Evolutionary conservation across 2,329 filamentous ascomycete species (phyloP).

Genomic region (Clarireedia homoeocarpa): DNA sequence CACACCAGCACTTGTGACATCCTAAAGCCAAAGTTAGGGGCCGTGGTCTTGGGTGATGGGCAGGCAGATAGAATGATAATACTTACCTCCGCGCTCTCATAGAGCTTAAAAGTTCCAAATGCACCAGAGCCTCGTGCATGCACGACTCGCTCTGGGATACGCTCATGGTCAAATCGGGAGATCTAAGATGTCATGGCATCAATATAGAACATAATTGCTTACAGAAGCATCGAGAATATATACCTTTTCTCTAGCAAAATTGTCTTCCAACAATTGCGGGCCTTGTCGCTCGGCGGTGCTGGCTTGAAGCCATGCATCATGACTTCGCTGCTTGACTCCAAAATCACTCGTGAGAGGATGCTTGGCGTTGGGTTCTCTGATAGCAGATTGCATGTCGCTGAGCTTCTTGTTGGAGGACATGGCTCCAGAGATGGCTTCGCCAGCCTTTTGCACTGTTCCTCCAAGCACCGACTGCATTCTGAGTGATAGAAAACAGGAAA

Average conservation of each 20-base stretch:
- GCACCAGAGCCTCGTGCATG: slow-evolving; percentile 51
- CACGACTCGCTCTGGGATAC: slow-evolving; percentile 54
- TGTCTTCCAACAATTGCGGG: slow-evolving; percentile 63
- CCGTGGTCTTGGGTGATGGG: background rate
- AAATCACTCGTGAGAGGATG: slow-evolving; percentile 66
- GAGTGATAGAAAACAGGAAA: background rate
- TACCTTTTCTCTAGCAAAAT: slow-evolving; percentile 66
- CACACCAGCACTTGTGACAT: slow-evolving; percentile 52
- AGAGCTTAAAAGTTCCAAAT: slow-evolving; percentile 59
- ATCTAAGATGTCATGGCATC: too few relatives aligned
- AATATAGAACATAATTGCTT: too few relatives aligned
- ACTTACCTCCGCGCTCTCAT: slow-evolving; percentile 46
- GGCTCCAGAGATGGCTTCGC: slow-evolving; percentile 16
- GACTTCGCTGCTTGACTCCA: slow-evolving; percentile 64
- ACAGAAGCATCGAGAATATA: too few relatives aligned
- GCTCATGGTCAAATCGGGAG: slow-evolving; percentile 59
- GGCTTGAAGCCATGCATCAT: slow-evolving; percentile 70
- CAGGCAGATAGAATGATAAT: background rate
- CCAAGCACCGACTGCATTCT: slow-evolving; percentile 7
- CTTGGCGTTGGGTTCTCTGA: slow-evolving; percentile 48
- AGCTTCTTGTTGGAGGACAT: slow-evolving; percentile 25
- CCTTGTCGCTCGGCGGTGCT: slow-evolving; percentile 55
- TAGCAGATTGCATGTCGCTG: slow-evolving; percentile 33
- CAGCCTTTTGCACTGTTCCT: slow-evolving; percentile 15
- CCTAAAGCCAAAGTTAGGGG: background rate